Evolutionary conservation across 441 rosid genomes (phyloP).

Genomic region (Capsella rubella): DNA sequence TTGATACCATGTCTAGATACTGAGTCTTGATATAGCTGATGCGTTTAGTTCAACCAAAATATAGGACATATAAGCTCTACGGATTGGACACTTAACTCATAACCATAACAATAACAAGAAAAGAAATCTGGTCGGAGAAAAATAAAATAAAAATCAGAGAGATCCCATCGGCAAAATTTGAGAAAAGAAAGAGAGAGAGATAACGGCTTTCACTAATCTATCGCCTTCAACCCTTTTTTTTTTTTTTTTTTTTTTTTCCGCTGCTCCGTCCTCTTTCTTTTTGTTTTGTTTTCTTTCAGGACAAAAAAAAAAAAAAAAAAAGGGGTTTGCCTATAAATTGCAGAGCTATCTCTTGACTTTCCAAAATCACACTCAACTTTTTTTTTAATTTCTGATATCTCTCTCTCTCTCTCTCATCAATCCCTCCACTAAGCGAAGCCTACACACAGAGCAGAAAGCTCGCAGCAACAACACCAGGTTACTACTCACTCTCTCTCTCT

Average conservation of each 20-base stretch:
- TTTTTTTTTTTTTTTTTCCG: background rate
- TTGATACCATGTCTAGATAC: too few relatives aligned
- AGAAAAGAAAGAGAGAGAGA: background rate
- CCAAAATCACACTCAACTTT: slow-evolving; percentile 20
- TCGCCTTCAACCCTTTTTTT: slow-evolving; percentile 1
- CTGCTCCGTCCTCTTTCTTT: background rate
- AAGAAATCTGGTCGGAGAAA: too few relatives aligned
- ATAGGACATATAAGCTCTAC: too few relatives aligned
- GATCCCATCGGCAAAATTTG: too few relatives aligned
- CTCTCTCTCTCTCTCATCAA: background rate
- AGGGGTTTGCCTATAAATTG: slow-evolving; percentile 14
- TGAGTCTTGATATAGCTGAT: too few relatives aligned
- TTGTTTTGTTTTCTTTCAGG: background rate
- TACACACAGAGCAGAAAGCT: slow-evolving; percentile 32
- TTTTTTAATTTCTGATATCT: background rate
- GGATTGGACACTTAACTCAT: too few relatives aligned
- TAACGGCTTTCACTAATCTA: slow-evolving; percentile 24
- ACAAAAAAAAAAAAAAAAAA: background rate
- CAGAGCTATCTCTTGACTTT: slow-evolving; percentile 25
- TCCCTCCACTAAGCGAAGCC: background rate
- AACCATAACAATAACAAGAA: too few relatives aligned
- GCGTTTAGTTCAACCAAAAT: too few relatives aligned
- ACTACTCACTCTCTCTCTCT: background rate
- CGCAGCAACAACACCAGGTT: slow-evolving; percentile 27
- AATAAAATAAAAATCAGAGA: too few relatives aligned